A percentile compares a stretch with the other conserved stretches of the same genome.
phyloP scores from a whole-genome alignment of 306 rosid species.

The Glycyrrhiza uralensis region DNA sequence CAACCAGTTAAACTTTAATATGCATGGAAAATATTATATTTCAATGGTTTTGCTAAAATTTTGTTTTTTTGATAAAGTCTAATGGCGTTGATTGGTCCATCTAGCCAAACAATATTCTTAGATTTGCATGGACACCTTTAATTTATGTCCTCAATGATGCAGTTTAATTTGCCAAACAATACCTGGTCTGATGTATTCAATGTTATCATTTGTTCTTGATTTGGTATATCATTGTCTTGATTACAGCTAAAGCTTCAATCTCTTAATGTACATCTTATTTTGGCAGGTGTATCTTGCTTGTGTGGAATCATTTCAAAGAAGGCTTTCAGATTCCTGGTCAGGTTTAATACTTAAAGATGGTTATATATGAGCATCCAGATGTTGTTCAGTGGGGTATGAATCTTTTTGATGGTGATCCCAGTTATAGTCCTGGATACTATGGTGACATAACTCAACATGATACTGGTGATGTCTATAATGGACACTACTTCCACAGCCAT shows the following conservation, averaged over 20 bases:
- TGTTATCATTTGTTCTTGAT: conserved; percentile 3
- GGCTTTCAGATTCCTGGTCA: conserved; percentile 13
- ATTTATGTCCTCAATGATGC: conserved; percentile 11
- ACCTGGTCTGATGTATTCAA: conserved; percentile 6
- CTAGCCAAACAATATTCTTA: background rate
- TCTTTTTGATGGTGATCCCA: conserved; percentile 51
- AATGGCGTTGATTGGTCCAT: background rate
- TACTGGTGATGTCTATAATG: conserved; percentile 37
- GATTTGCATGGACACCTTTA: background rate
- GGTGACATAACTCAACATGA: conserved; percentile 37
- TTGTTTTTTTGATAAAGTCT: background rate
- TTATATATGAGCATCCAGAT: conserved; percentile 56
- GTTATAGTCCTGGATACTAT: conserved; percentile 47
- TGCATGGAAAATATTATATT: background rate
- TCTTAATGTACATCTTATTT: conserved; percentile 21
- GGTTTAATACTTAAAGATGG: conserved; percentile 42
- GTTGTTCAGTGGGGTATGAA: conserved; percentile 63
- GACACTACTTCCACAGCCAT: conserved; percentile 43
- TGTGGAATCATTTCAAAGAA: conserved; percentile 26
- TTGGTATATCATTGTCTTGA: conserved; percentile 12
- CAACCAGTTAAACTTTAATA: background rate
- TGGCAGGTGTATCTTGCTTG: conserved; percentile 28
- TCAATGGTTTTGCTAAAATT: background rate
- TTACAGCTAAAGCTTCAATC: conserved; percentile 13
- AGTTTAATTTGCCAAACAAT: conserved; percentile 6